These are phyloP conservation scores for Sclerotinia nivalis DNA, from an alignment of 2,329 filamentous ascomycete genomes.

Conservation along the genomic window DNA sequence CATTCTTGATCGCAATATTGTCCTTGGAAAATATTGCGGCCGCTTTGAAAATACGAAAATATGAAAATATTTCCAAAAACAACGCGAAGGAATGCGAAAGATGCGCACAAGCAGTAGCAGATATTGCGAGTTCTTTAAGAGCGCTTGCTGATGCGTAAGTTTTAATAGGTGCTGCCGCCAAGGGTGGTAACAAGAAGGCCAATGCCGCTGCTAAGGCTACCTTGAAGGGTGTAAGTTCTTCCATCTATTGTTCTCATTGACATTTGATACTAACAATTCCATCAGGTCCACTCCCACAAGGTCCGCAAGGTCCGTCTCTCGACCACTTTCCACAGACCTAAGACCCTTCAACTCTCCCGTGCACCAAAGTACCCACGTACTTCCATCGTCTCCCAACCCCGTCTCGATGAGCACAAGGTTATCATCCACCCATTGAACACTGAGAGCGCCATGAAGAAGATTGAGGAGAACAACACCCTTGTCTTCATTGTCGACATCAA, in stretches of 20 bases:
- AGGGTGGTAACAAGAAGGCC: constrained; percentile 77
- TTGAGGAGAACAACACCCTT: constrained; percentile 99
- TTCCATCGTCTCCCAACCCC: constrained; percentile 83
- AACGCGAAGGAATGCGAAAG: constrained; percentile 28
- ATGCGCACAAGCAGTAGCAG: constrained; percentile 62
- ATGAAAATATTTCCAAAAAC: constrained; percentile 23
- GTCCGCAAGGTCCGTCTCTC: constrained; percentile 87
- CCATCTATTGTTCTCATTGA: constrained; percentile 45
- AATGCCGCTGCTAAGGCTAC: constrained; percentile 92
- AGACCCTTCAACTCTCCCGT: constrained; percentile 90
- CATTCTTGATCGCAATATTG: constrained; percentile 27
- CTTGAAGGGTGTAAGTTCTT: constrained; percentile 82
- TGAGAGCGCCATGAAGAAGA: constrained; percentile 99
- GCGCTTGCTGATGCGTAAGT: constrained; percentile 70
- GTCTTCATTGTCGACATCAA: constrained; percentile 97
- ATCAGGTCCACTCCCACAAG: constrained; percentile 75
- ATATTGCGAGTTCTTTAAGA: constrained; percentile 72
- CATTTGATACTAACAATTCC: constrained; percentile 31
- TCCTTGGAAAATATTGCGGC: constrained; percentile 28
- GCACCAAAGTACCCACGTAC: constrained; percentile 96
- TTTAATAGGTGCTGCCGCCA: constrained; percentile 55
- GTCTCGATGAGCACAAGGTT: constrained; percentile 96
- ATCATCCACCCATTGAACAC: constrained; percentile 99
- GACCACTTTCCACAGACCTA: constrained; percentile 96
- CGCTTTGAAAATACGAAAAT: constrained; percentile 23